Percentiles rank a stretch among this genome's conserved stretches.
These are phyloP conservation scores for Neopestalotiopsis sp. DNA, from an alignment of 2,329 filamentous ascomycete species.

Conservation along the genomic window DNA sequence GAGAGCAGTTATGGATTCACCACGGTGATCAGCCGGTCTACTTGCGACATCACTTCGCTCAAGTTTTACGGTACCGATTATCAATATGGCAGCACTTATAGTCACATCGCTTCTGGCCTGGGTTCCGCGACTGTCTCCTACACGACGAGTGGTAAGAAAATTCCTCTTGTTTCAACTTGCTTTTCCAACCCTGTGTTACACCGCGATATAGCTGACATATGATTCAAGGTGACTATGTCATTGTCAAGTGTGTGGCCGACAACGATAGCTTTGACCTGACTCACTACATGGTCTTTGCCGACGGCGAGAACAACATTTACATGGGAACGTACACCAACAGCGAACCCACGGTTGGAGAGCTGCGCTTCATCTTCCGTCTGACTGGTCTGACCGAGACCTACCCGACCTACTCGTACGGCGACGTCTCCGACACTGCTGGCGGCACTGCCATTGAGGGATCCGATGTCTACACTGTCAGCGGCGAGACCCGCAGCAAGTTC, in stretches of 20 bases:
- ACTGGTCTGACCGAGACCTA: slow-evolving; percentile 43
- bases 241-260: slow-evolving; percentile 56
- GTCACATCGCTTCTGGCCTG: slow-evolving; percentile 59
- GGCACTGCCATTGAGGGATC: slow-evolving; percentile 53
- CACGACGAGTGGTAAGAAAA: slow-evolving; percentile 30
- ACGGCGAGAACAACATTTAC: slow-evolving; percentile 52
- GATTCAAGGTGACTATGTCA: slow-evolving; percentile 53
- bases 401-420: slow-evolving; percentile 36
- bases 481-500: slow-evolving; percentile 66
- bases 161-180: neutral
- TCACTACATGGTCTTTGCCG: slow-evolving; percentile 58
- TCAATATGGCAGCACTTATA: slow-evolving; percentile 50
- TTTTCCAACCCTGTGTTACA: slow-evolving; percentile 29
- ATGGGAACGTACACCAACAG: slow-evolving; percentile 57
- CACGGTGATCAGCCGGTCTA: slow-evolving; percentile 37
- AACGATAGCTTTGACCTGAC: slow-evolving; percentile 50
- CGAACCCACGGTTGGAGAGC: slow-evolving; percentile 51
- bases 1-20: slow-evolving; percentile 32
- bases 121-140: slow-evolving; percentile 53
- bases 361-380: slow-evolving; percentile 54
- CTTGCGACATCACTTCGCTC: slow-evolving; percentile 60
- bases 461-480: slow-evolving; percentile 52
- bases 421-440: slow-evolving; percentile 51
- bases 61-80: slow-evolving; percentile 54
- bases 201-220: slow-evolving; percentile 34